Percentiles rank a stretch among this genome's conserved stretches.
These are phyloP conservation scores for Russula emetica DNA, from an alignment of 768 basidiomycete genomes.

Conservation along the genomic window DNA sequence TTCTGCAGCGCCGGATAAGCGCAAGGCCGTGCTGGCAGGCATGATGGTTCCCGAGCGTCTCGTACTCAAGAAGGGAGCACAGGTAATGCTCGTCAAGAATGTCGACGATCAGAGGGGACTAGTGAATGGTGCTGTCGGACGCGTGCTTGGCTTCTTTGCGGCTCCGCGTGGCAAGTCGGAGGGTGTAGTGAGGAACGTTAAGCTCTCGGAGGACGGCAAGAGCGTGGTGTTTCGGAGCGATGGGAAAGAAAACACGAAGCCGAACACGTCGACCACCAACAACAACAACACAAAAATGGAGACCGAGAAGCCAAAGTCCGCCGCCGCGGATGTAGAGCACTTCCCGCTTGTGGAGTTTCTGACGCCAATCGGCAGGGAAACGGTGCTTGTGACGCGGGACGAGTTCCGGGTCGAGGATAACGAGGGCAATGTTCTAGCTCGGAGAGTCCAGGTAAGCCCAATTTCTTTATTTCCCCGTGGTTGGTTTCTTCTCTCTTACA, in stretches of 20 bases:
- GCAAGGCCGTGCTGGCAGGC: constrained; percentile 53
- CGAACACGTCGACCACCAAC: not conserved
- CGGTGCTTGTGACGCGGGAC: constrained; percentile 47
- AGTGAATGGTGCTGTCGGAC: constrained; percentile 68
- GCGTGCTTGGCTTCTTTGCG: constrained; percentile 50
- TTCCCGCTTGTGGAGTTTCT: constrained; percentile 49
- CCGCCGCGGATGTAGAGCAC: constrained; percentile 37
- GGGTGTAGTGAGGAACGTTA: constrained; percentile 38
- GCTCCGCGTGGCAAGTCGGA: constrained; percentile 33
- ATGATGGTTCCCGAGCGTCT: constrained; percentile 58
- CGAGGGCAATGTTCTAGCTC: constrained; percentile 47
- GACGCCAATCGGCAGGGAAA: constrained; percentile 42
- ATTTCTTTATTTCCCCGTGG: not conserved
- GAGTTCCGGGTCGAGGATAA: constrained; percentile 52
- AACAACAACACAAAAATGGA: constrained; percentile 30
- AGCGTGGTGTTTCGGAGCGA: constrained; percentile 28
- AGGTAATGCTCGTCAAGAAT: constrained; percentile 72
- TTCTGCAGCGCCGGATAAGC: constrained; percentile 38
- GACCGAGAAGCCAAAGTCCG: constrained; percentile 32
- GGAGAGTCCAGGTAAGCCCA: constrained; percentile 41
- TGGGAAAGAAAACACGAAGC: constrained; percentile 38
- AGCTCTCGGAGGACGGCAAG: constrained; percentile 34
- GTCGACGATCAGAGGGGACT: constrained; percentile 46
- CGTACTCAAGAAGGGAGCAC: constrained; percentile 55
- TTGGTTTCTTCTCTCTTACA: not conserved